These are phyloP conservation scores for Bocquillonia castaneifolia DNA, from an alignment of 441 rosid species.

Conservation along the genomic window DNA sequence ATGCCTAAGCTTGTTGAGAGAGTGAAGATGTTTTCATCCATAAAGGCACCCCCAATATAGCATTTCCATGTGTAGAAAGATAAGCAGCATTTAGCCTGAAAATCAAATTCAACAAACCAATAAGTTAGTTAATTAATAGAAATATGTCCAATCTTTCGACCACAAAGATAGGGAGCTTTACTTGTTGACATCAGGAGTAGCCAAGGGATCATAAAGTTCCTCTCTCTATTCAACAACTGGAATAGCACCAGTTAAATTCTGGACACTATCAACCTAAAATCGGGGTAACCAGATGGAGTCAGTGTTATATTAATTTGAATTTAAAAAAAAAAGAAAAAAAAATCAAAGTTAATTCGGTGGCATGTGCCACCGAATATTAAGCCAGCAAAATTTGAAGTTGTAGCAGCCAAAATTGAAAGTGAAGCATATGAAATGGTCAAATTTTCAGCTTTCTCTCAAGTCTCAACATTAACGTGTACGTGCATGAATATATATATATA, in stretches of 20 bases:
- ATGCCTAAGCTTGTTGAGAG: slow-evolving; percentile 39
- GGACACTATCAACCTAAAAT: slow-evolving; percentile 68
- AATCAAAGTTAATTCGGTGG: no score
- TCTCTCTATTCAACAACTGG: slow-evolving; percentile 59
- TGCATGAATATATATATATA: no score
- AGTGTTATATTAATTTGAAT: no score
- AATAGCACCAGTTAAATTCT: slow-evolving; percentile 52
- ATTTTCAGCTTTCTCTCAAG: no score
- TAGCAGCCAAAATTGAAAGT: no score
- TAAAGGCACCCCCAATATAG: slow-evolving; percentile 60
- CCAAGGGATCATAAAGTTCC: slow-evolving; percentile 73
- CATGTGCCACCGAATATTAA: no score
- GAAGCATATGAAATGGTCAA: no score
- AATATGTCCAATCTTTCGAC: not conserved
- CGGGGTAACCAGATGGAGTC: not conserved
- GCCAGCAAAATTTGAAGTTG: no score
- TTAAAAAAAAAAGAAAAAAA: no score
- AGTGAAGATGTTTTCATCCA: slow-evolving; percentile 62
- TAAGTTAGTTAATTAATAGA: slow-evolving; percentile 17
- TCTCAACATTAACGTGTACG: no score
- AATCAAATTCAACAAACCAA: slow-evolving; percentile 18
- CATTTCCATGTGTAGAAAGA: slow-evolving; percentile 69
- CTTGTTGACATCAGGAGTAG: slow-evolving; percentile 87
- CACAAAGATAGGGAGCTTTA: slow-evolving; percentile 24
- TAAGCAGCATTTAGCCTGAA: slow-evolving; percentile 79